Evolutionary conservation across 352 stramenopile genomes (phyloP).

Genomic region (Pythium biforme): DNA sequence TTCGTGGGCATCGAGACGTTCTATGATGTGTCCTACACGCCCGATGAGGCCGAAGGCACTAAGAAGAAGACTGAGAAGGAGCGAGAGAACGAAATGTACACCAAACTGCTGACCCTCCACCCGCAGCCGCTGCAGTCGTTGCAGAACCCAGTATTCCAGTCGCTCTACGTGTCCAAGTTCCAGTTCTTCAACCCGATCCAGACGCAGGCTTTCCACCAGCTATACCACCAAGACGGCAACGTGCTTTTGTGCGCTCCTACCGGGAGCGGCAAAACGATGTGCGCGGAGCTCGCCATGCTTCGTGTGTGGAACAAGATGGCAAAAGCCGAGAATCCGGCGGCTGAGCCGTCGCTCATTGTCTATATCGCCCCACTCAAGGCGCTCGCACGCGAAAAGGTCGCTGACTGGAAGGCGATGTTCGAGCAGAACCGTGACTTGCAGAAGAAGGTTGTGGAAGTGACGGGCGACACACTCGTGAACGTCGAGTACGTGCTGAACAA

Average conservation of each 20-base stretch:
- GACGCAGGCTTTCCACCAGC: conserved; percentile 97
- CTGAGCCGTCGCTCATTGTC: conserved; percentile 76
- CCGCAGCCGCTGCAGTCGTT: conserved; percentile 94
- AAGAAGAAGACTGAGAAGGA: conserved; percentile 44
- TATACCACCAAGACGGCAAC: conserved; percentile 96
- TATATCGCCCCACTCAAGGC: conserved; percentile 99
- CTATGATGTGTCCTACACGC: conserved; percentile 67
- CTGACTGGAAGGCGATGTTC: conserved; percentile 95
- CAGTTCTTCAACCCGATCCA: conserved; percentile 94
- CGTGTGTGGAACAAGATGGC: conserved; percentile 85
- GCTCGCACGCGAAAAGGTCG: conserved; percentile 94
- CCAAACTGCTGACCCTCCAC: conserved; percentile 92
- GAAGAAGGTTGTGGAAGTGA: conserved; percentile 96
- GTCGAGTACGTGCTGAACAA: conserved; percentile 83
- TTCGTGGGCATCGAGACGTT: conserved; percentile 96
- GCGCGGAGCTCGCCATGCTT: conserved; percentile 97
- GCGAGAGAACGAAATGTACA: conserved; percentile 69
- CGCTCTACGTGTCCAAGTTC: conserved; percentile 90
- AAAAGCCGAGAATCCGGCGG: conserved; percentile 32
- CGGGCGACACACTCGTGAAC: conserved; percentile 96
- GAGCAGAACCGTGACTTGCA: conserved; percentile 75
- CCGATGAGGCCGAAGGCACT: conserved; percentile 29
- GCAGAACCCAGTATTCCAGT: conserved; percentile 89
- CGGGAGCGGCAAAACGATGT: conserved; percentile 96
- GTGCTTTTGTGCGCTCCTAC: conserved; percentile 97